Base-by-base conservation (phyloP, 2,329 filamentous ascomycete genomes). In the Talaromyces piceae region DNA sequence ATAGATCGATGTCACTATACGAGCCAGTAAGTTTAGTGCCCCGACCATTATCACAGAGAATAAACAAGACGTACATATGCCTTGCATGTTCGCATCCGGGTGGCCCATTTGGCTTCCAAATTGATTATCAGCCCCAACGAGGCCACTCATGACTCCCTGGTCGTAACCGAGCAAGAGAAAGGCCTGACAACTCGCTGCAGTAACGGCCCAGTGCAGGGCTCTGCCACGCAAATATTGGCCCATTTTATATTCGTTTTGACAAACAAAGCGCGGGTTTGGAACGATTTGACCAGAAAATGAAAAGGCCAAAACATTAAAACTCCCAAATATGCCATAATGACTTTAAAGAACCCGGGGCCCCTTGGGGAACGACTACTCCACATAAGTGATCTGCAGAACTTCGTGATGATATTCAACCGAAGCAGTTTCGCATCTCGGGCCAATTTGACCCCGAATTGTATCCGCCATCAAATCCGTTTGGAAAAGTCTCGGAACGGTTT, bases 71-170 rank as follows among this genome's bases (percentile, higher is more conserved):
- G 59, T 58, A 43, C 63, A 53, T 11, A 66, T 66, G 18, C 68
- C 69, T 52, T 71, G 66, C 61, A 72, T 66, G 16, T 60, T 63
- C 1, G 66, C 58, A 49, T 67, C 63, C 0, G 69, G 68, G 18
- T 65, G 59, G 50, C 63, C 57, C 57, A 72, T 71, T 30, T 72
- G 66, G 8, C 56, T 58, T 2, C 64, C 67, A 50, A 73, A 74
- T 18, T 61, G 60, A 46, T 73, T 73, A 33, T 73, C 60, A 5
- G 70, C 70, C 6, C 71, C 63, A 47, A 74, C 75, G 45, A 78
- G 70, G 25, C 71, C 72, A 23, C 73, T 73, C 66, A 76, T 71
- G 8, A 77, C 73, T 45, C 66, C 59, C 59, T 77, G 75, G 54
- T 78, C 73, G 57, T 76, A 78, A 7, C 75, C 75, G 1, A 68